Evolutionary conservation across 129 eudicot species (phyloP), one percentile per base, ranked within the genome.

Genomic region (Gnaphalium uliginosum): DNA sequence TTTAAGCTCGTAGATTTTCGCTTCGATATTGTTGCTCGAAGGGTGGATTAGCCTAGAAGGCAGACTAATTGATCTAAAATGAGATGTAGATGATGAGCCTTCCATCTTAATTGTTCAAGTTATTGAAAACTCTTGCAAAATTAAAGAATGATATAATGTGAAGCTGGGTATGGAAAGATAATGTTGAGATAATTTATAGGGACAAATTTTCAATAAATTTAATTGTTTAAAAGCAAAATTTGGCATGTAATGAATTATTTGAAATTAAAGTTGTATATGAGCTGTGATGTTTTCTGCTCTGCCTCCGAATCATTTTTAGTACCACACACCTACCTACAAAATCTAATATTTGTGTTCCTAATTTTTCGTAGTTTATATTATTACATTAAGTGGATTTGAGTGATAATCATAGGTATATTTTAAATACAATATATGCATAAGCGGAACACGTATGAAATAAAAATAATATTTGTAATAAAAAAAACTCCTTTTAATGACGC

Each of bases 31-130:
- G 32, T 22, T 24, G 5, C 32, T n/a, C 17, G 72, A 56, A 2
- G 80, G 80, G 35, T 61, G 23, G 6, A 72, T 76, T 37, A 71
- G 11, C 67, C 86, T 83, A 26, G 86, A 74, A 7, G 86, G 86
- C 60, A 83, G 43, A 62, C 86, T 83, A 68, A 73, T 69, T 22
- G 86, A 83, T 73, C 83, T 83, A 4, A 68, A 48, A 79, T 72
- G 83, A 53, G 73, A 51, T 64, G 72, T 66, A 26, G 78, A 72
- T 35, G 71, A 71, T 72, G 68, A 33, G 29, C 33, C 24, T 64
- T 51, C 78, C 83, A 79, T 79, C 57, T 33, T 51, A 10, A 35
- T 41, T 41, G 41, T 10, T 17, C 4, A 32, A 32, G 10, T 18
- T 72, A 33, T 46, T 53, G 41, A 66, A 23, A 76, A 51, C 66